Evolutionary conservation across 108 stramenopile species (phyloP).

Genomic region (Pseudonitzschia multiseries): DNA sequence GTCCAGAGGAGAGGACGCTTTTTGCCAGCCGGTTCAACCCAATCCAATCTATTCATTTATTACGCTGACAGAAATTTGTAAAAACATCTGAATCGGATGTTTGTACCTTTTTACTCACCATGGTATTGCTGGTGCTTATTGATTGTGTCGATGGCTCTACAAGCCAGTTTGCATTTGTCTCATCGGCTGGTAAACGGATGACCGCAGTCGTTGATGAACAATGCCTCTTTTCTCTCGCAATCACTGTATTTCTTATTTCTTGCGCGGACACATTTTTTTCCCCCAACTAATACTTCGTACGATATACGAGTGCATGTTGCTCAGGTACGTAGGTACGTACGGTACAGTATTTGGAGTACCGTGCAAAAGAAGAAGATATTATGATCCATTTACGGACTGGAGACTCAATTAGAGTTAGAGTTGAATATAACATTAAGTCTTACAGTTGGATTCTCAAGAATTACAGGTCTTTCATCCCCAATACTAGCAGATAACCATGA

Average conservation of each 20-base stretch:
- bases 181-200: background rate
- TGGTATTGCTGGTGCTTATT: background rate
- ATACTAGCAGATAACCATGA: too few species aligned
- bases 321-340: background rate
- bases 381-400: background rate
- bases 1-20: background rate
- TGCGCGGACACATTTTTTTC: background rate
- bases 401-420: conserved; percentile 2
- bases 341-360: background rate
- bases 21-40: background rate
- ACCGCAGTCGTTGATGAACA: background rate
- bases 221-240: conserved; percentile 6
- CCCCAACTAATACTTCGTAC: background rate
- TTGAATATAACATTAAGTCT: too few species aligned
- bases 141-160: background rate
- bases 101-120: background rate
- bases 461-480: too few species aligned
- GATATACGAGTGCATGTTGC: too few species aligned
- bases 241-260: too few species aligned
- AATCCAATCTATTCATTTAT: too few species aligned
- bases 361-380: too few species aligned
- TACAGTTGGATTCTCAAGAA: too few species aligned
- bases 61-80: too few species aligned
- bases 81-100: too few species aligned
- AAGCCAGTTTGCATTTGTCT: background rate